Evolutionary conservation across 2,329 filamentous ascomycete genomes (phyloP), one percentile per base, ranked within the genome.

Genomic region (Ceratocystis papillata): DNA sequence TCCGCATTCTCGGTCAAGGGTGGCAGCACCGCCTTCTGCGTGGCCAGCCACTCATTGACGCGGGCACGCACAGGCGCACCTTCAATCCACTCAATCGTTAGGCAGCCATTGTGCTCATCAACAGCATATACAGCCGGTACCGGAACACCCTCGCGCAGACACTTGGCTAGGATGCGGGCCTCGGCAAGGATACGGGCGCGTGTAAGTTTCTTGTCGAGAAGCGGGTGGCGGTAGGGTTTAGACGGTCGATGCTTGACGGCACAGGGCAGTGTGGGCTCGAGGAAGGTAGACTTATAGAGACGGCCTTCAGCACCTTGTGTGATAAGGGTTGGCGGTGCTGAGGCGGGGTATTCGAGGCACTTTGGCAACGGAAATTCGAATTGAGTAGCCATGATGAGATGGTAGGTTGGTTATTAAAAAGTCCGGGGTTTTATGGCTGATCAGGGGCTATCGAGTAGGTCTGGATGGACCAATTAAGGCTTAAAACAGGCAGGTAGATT

Each of bases 301-400:
- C 93, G 90, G 68, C 90, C 92, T 83, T 99, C 94, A 74, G 94
- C 94, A 77, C 94, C 94, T 81, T 97, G 94, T 67, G 90, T 87
- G 71, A 97, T 84, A 72, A 96, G 88, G 62, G 74, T 76, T 69
- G 90, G 85, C 62, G 83, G 76, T 70, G 79, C 75, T 48, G 83
- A 79, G 69, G 82, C 78, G 74, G 83, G 82, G 77, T 84, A 78
- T 67, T 80, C 79, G 75, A 91, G 87, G 70, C 87, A 81, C 44
- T 79, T 75, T 46, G 87, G 87, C 69, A 89, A 85, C 70, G 80
- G 76, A 71, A 80, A 79, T 60, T 65, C 50, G 22, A 57, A 28
- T 12, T 61, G 44, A 33, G 64, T 41, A 25, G 64, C n/a, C 64
- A 65, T 65, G n/a, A 44, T 50, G n/a, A 48, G 7, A 25, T 5